Conservation (phyloP, 2,329 filamentous ascomycete genomes). For the Fusarium heterosporum region DNA sequence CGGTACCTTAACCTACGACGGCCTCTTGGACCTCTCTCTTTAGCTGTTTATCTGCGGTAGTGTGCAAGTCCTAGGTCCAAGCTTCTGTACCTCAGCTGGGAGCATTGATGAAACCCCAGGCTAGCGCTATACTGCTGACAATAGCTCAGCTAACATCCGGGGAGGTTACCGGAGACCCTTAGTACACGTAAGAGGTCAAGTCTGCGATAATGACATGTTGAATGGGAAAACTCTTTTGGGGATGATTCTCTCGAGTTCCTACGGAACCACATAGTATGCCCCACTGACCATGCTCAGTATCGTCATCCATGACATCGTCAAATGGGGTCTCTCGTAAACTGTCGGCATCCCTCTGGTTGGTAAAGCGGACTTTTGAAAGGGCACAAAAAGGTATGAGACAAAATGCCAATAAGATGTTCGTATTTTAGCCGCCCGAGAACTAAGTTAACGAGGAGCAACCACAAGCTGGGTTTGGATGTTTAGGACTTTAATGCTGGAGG, state of each 20-base stretch:
- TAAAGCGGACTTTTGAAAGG: neutral
- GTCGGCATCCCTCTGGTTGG: neutral
- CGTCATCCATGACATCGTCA: slow-evolving; percentile 42
- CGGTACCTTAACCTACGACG: slow-evolving; percentile 28
- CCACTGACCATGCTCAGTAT: slow-evolving; percentile 30
- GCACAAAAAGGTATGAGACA: neutral
- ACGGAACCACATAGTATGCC: slow-evolving; percentile 33
- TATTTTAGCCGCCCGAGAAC: neutral
- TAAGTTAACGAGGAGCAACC: neutral
- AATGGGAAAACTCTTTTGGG: slow-evolving; percentile 20
- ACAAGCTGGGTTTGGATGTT: neutral
- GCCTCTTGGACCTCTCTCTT: slow-evolving; percentile 5
- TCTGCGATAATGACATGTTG: neutral
- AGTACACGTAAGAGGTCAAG: slow-evolving; percentile 10
- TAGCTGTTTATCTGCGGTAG: slow-evolving; percentile 4
- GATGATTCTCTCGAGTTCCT: slow-evolving; percentile 14
- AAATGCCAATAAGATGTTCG: neutral
- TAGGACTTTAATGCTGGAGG: neutral
- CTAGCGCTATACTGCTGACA: slow-evolving; percentile 19
- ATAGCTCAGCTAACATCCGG: slow-evolving; percentile 30
- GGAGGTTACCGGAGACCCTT: slow-evolving; percentile 27
- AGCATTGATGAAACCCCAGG: slow-evolving; percentile 9
- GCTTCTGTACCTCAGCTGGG: slow-evolving; percentile 32
- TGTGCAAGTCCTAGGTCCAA: slow-evolving; percentile 35
- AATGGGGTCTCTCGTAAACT: neutral